These are phyloP conservation scores for Hibiscus trionum DNA, from an alignment of 345 rosid species.

Conservation along the genomic window DNA sequence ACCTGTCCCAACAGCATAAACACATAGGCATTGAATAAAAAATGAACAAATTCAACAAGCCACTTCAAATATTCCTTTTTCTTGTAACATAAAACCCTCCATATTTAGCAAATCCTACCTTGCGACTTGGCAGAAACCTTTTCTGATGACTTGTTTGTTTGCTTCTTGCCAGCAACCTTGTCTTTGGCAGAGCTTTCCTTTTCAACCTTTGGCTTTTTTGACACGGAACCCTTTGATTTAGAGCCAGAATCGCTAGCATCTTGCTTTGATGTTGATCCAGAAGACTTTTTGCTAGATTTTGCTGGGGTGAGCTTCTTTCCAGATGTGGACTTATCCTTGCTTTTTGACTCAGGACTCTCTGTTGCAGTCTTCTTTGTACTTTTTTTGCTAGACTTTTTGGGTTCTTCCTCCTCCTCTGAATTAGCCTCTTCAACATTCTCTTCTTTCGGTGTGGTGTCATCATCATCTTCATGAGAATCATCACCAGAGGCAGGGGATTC, in stretches of 20 bases:
- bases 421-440: constrained; percentile 43
- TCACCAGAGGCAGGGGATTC: constrained; percentile 38
- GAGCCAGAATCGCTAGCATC: constrained; percentile 23
- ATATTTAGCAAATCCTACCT: constrained; percentile 33
- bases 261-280: constrained; percentile 39
- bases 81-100: not conserved
- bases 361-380: constrained; percentile 34
- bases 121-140: constrained; percentile 51
- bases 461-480: constrained; percentile 43
- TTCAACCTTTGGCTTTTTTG: constrained; percentile 45
- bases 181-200: constrained; percentile 31
- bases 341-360: constrained; percentile 38
- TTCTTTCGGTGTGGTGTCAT: constrained; percentile 32
- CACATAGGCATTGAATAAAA: not conserved
- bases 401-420: constrained; percentile 60
- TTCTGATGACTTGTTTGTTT: constrained; percentile 32
- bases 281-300: constrained; percentile 40
- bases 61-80: not conserved
- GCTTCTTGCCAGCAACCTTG: constrained; percentile 36
- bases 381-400: constrained; percentile 30
- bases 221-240: constrained; percentile 35
- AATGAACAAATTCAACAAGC: not conserved
- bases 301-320: constrained; percentile 35
- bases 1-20: constrained; percentile 27
- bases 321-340: constrained; percentile 35